Base-by-base conservation (phyloP, 2,329 filamentous ascomycete species). In the Fusarium begoniae region DNA sequence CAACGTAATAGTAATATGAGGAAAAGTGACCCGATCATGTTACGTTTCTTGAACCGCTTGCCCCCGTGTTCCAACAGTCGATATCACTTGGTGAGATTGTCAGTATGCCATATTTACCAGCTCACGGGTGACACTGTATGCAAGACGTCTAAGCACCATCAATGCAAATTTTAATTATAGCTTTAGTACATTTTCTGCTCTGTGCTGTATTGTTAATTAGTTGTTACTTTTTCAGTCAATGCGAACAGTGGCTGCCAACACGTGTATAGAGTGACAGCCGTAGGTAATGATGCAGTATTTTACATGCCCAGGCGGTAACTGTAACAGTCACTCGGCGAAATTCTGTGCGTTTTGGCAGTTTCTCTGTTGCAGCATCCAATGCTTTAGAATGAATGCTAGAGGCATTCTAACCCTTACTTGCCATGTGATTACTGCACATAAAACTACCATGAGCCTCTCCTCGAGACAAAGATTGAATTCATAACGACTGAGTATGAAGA, bases 141-240 rank as follows among this genome's bases (percentile, higher is more conserved):
- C 5, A n/a, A 26, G 14, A 7, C 51, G 6, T n/a, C 24, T 8
- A 54, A 22, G 0, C 2, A 5, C 14, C 11, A 9, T 28, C 5
- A 22, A 12, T 18, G 4, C 10, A 12, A 15, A 4, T 26, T 3
- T 26, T 22, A 1, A n/a, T 28, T 15, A 54, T 12, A 6, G 15
- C 15, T 14, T 38, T 13, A 13, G 5, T 38, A 18, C 13, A 7
- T 17, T n/a, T 20, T 41, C 26, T 30, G 20, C 51, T n/a, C 20
- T 55, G 13, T 55, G 20, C 11, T 30, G 15, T 40, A 14, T n/a
- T 28, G 20, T n/a, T 17, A 28, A 28, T 28, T 2, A 41, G 35
- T n/a, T 18, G 22, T n/a, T 22, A 28, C 51, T 18, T 24, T 28
- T 55, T n/a, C 14, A 41, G 24, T 17, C 24, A 13, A n/a, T 41